phyloP scores from a whole-genome alignment of 2,329 filamentous ascomycete species.

The Fusarium newnesense region DNA sequence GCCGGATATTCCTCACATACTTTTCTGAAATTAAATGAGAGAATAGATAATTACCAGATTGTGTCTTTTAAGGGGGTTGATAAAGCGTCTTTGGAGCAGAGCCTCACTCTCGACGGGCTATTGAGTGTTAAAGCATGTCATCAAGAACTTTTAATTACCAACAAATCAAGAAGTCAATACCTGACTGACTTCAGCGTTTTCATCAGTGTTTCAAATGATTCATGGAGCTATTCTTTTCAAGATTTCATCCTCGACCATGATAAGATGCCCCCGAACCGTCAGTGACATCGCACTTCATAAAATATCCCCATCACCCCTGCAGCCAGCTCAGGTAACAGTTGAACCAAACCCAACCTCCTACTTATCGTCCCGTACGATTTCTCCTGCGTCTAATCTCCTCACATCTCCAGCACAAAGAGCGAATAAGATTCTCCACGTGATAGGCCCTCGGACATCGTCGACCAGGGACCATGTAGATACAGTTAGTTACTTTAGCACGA shows the following conservation, averaged over 20 bases:
- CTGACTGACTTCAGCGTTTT: rapidly evolving
- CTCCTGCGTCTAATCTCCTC: not conserved
- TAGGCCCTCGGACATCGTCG: not conserved
- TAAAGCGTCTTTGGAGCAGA: too few species aligned
- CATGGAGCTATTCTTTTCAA: not conserved
- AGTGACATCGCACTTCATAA: too few species aligned
- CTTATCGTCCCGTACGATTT: not conserved
- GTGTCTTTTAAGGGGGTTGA: too few species aligned
- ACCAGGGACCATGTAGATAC: not conserved
- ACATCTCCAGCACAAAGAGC: not conserved
- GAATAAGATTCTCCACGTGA: not conserved
- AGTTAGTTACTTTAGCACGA: not conserved
- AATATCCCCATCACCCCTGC: not conserved
- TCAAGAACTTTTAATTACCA: rapidly evolving
- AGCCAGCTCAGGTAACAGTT: not conserved
- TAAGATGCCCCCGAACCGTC: too few species aligned
- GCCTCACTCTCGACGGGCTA: not conserved
- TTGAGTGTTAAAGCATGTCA: rapidly evolving
- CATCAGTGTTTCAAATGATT: rapidly evolving
- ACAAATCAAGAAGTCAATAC: too few species aligned
- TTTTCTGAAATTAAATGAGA: rapidly evolving
- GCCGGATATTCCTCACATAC: rapidly evolving
- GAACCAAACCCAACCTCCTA: not conserved
- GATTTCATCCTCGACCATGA: rapidly evolving
- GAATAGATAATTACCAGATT: too few species aligned